Conservation (phyloP, 495 filamentous ascomycete species). For the Trichoderma reesei region DNA sequence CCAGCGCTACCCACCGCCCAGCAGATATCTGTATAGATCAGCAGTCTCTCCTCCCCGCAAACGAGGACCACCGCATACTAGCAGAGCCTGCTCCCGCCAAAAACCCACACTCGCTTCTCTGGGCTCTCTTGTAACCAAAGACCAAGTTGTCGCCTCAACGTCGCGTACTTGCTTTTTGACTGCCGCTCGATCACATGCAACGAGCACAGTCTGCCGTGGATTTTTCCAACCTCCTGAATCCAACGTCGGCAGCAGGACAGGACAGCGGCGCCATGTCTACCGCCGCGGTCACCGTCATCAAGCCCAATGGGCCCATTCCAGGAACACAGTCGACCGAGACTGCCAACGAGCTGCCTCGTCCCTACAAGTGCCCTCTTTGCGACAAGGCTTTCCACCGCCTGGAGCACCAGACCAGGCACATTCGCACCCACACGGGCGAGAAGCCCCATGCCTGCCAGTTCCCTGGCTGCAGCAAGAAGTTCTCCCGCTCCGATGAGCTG, state of each 20-base stretch:
- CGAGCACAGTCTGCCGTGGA: slow-evolving; percentile 60
- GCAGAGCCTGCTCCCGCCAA: no score
- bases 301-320: slow-evolving; percentile 61
- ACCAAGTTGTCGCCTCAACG: no score
- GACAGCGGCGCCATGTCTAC: slow-evolving; percentile 47
- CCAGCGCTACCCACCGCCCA: not conserved
- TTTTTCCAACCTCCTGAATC: slow-evolving; percentile 72
- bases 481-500: slow-evolving; percentile 93
- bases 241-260: slow-evolving; percentile 18
- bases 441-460: slow-evolving; percentile 95
- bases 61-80: no score
- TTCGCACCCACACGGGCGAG: slow-evolving; percentile 95
- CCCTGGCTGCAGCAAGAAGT: slow-evolving; percentile 92
- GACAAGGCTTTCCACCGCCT: slow-evolving; percentile 98
- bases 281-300: slow-evolving; percentile 50
- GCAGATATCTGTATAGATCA: not conserved
- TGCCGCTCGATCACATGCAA: slow-evolving; percentile 54
- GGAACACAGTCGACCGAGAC: slow-evolving; percentile 42
- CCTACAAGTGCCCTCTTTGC: slow-evolving; percentile 97
- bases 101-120: no score
- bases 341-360: slow-evolving; percentile 70
- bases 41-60: not conserved
- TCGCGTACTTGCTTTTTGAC: slow-evolving; percentile 12
- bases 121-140: no score
- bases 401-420: slow-evolving; percentile 96